Conservation (phyloP, 225 moss, liverwort and hornwort species). For the Physcomitrellopsis africana region DNA sequence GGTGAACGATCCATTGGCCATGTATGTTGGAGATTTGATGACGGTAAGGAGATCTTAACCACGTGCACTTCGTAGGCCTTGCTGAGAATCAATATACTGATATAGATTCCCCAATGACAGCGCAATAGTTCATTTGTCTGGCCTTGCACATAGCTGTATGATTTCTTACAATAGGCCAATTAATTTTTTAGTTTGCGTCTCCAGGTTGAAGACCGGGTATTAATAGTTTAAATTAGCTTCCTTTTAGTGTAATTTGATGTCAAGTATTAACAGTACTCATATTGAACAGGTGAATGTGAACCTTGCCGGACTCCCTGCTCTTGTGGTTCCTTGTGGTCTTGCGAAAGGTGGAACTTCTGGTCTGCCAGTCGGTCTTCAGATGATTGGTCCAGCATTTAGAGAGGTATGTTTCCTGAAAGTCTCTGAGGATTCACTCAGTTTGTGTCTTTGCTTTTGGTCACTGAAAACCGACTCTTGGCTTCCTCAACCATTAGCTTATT, state of each 20-base stretch:
- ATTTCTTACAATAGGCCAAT: not conserved
- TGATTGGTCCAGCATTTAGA: slow-evolving; percentile 85
- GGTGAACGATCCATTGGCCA: slow-evolving; percentile 78
- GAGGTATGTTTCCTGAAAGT: slow-evolving; percentile 47
- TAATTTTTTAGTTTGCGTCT: not conserved
- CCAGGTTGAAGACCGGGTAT: not conserved
- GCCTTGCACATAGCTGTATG: too few species aligned
- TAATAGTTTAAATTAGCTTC: not conserved
- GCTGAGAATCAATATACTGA: not conserved
- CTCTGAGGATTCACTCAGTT: not conserved
- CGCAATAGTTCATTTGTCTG: not conserved
- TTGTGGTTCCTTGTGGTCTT: slow-evolving; percentile 89
- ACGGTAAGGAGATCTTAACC: slow-evolving; percentile 45
- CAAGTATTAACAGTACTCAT: not conserved
- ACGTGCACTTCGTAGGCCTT: not conserved
- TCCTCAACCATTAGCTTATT: too few species aligned
- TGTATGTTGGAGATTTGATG: slow-evolving; percentile 96
- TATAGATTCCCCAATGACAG: not conserved
- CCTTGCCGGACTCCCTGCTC: slow-evolving; percentile 87
- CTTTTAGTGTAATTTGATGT: not conserved
- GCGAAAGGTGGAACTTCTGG: slow-evolving; percentile 77
- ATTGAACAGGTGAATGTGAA: slow-evolving; percentile 84
- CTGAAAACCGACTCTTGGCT: not conserved
- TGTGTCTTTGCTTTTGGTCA: not conserved
- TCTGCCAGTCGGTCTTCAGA: slow-evolving; percentile 90